Evolutionary conservation across 129 eudicot species (phyloP).

Genomic region (Chrysanthemum makinoi): DNA sequence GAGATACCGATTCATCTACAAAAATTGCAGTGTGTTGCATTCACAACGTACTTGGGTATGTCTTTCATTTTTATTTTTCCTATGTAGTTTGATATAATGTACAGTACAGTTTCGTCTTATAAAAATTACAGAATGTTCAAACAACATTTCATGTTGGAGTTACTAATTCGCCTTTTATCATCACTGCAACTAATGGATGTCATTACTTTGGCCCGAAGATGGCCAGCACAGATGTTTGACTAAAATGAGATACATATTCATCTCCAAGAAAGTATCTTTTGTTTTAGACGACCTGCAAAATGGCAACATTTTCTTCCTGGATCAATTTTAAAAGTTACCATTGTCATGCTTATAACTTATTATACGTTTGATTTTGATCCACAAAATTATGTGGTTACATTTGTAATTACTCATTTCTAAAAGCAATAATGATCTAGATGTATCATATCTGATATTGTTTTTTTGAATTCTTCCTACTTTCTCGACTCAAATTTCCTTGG

Average conservation of each 20-base stretch:
- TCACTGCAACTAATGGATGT: background rate
- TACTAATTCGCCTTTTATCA: background rate
- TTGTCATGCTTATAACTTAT: background rate
- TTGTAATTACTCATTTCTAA: background rate
- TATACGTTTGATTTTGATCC: too few relatives aligned
- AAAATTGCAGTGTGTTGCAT: conserved; percentile 84
- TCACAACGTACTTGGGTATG: conserved; percentile 86
- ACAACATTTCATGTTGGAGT: background rate
- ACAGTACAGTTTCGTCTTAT: background rate
- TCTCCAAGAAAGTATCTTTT: background rate
- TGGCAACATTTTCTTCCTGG: background rate
- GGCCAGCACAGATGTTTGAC: background rate
- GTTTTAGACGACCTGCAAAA: background rate
- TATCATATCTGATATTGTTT: too few relatives aligned
- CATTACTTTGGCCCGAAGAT: background rate
- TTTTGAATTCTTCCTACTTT: background rate
- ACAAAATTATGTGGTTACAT: too few relatives aligned
- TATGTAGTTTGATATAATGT: background rate
- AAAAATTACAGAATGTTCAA: background rate
- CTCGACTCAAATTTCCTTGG: background rate
- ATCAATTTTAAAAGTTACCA: background rate
- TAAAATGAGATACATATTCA: background rate
- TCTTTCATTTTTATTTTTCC: background rate
- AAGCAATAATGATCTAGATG: background rate
- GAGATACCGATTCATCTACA: conserved; percentile 97